Evolutionary conservation across 2,329 filamentous ascomycete species (phyloP), one percentile per base, ranked within the genome.

Genomic region (Ophiostoma novo-ulmi): DNA sequence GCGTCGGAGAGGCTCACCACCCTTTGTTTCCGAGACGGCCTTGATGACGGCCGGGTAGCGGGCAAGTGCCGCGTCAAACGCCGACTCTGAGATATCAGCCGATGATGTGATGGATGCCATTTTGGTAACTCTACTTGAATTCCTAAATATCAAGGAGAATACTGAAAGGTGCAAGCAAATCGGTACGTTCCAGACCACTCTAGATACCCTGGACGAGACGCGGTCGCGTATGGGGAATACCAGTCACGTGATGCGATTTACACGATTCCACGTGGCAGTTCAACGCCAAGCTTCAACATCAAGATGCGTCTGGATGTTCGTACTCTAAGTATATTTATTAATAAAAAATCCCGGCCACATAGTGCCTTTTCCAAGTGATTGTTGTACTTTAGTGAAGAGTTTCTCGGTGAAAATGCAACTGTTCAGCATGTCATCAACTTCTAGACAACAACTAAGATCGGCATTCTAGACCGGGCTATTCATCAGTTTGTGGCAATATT

Each of bases 1-100:
- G 11, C 5, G 20, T 36, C 2, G 11, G 7, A 17, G 44, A n/a
- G 36, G 69, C 71, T 76, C 36, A 85, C 84, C 77, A 67, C 78
- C 75, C 76, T 85, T 87, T 39, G 78, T 76, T 6, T 76, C 76
- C 1, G 85, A 86, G 26, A 85, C 79, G 3, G 77, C 70, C 26
- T 70, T 79, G 58, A 84, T 83, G 38, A 84, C 70, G 13, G 81
- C 80, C 79, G 41, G 1, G 7, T 69, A 70, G 41, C 70, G 67
- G 8, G 65, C 71, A 26, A 74, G 72, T 14, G 48, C 31, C 22
- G 20, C 41, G 17, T 22, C 35, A 66, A 73, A 74, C 2, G n/a
- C 68, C 11, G 44, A 68, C 7, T 35, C 36, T 1, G 73, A 61
- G 22, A 74, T 72, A 6, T 8, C 10, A 20, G 58, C 68, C 0